Conservation (phyloP, 257 asterid species). For the Penstemon barbatus region DNA sequence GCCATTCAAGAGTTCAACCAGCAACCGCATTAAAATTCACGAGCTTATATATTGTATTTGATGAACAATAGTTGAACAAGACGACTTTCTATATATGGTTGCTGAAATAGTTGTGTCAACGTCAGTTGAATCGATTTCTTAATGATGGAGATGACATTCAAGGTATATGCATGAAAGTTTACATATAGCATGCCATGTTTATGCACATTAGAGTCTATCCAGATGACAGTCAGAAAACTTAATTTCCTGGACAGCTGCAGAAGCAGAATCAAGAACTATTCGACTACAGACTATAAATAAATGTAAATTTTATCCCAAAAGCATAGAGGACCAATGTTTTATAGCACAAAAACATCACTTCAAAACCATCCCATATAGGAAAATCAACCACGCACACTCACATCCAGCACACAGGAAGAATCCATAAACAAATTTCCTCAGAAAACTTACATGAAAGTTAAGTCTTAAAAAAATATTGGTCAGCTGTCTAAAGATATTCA, state of each 20-base stretch:
- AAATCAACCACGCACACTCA: constrained; percentile 11
- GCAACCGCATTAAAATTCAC: background rate
- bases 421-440: constrained; percentile 4
- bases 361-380: constrained; percentile 6
- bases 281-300: constrained; percentile 12
- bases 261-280: constrained; percentile 3
- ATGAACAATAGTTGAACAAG: background rate
- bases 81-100: constrained; percentile 1
- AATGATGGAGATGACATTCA: background rate
- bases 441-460: constrained; percentile 11
- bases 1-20: background rate
- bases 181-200: background rate
- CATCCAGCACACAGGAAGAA: constrained; percentile 10
- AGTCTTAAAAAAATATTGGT: constrained; percentile 15
- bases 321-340: constrained; percentile 16
- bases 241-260: constrained; percentile 13
- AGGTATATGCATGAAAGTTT: background rate
- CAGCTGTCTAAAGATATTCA: background rate
- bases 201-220: background rate
- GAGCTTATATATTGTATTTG: background rate
- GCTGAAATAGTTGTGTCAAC: constrained; percentile 1
- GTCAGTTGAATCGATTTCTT: constrained; percentile 12
- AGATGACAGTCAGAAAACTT: background rate
- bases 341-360: constrained; percentile 18
- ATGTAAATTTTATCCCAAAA: constrained; percentile 14